These are phyloP conservation scores for Hymenoscyphus infarciens DNA, from an alignment of 2,329 filamentous ascomycete species.

Conservation along the genomic window DNA sequence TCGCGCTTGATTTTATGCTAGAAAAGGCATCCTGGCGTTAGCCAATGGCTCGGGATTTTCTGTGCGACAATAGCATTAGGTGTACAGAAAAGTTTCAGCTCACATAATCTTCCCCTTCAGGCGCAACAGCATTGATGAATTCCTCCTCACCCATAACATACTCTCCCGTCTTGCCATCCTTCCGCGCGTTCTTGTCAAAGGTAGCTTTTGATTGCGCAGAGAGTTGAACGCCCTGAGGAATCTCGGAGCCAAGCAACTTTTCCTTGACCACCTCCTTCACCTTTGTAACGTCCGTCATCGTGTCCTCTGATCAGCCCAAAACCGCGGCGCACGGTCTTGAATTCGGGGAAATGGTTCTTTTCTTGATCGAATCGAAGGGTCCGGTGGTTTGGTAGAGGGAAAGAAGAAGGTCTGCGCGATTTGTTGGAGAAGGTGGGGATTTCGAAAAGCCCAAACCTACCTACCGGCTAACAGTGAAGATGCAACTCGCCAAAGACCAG, in stretches of 20 bases:
- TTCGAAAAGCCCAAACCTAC: neutral
- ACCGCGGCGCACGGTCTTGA: slow-evolving; percentile 1
- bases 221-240: slow-evolving; percentile 50
- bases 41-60: slow-evolving; percentile 26
- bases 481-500: neutral
- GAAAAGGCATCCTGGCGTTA: slow-evolving; percentile 22
- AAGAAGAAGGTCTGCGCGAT: slow-evolving; percentile 8
- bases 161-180: slow-evolving; percentile 73
- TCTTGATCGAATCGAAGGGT: slow-evolving; percentile 4
- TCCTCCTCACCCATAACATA: slow-evolving; percentile 77
- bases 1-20: slow-evolving; percentile 98
- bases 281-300: slow-evolving; percentile 31
- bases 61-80: slow-evolving; percentile 10
- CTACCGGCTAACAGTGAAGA: neutral
- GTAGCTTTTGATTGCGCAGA: slow-evolving; percentile 71
- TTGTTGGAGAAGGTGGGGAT: slow-evolving; percentile 8
- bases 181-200: slow-evolving; percentile 73
- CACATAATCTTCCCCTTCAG: slow-evolving; percentile 85
- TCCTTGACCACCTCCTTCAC: slow-evolving; percentile 69
- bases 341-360: neutral
- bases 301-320: slow-evolving; percentile 9
- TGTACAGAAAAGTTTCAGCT: slow-evolving; percentile 40
- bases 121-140: slow-evolving; percentile 88
- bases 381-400: neutral
- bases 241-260: slow-evolving; percentile 63